phyloP scores from a whole-genome alignment of 257 asterid species.

The Przewalskia tangutica region DNA sequence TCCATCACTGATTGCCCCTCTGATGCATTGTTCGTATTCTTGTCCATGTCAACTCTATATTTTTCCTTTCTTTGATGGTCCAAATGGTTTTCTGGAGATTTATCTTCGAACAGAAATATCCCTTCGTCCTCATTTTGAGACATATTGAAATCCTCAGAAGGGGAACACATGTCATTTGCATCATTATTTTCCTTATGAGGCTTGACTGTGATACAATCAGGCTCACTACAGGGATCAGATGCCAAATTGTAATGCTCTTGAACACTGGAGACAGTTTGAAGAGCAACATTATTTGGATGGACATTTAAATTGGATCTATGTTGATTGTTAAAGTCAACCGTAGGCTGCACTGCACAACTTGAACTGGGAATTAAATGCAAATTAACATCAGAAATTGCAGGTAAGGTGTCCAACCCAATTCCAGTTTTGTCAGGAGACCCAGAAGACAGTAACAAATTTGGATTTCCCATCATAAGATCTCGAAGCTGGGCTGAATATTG shows the following conservation, averaged over 20 bases:
- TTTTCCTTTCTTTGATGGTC: constrained; percentile 15
- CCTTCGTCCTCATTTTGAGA: constrained; percentile 24
- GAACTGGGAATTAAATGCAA: constrained; percentile 16
- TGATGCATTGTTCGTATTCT: constrained; percentile 10
- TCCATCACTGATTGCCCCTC: constrained; percentile 12
- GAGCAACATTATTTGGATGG: constrained; percentile 11
- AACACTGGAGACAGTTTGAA: constrained; percentile 10
- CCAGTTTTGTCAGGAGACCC: constrained; percentile 11
- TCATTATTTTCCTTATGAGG: constrained; percentile 14
- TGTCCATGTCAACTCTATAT: constrained; percentile 7
- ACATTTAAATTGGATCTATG: constrained; percentile 7
- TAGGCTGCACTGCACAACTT: constrained; percentile 14
- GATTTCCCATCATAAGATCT: constrained; percentile 36
- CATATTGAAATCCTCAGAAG: constrained; percentile 18
- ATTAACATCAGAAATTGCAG: constrained; percentile 14
- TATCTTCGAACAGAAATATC: constrained; percentile 2
- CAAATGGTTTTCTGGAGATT: constrained; percentile 14
- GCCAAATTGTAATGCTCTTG: constrained; percentile 12
- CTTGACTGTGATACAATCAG: constrained; percentile 24
- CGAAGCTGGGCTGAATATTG: constrained; percentile 38
- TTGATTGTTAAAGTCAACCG: constrained; percentile 13
- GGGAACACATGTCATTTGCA: constrained; percentile 16
- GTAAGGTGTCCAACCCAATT: constrained; percentile 13
- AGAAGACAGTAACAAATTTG: constrained; percentile 22
- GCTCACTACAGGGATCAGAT: constrained; percentile 16